Conservation (phyloP, 2,329 filamentous ascomycete species). For the Zelopaecilomyces penicillatus region DNA sequence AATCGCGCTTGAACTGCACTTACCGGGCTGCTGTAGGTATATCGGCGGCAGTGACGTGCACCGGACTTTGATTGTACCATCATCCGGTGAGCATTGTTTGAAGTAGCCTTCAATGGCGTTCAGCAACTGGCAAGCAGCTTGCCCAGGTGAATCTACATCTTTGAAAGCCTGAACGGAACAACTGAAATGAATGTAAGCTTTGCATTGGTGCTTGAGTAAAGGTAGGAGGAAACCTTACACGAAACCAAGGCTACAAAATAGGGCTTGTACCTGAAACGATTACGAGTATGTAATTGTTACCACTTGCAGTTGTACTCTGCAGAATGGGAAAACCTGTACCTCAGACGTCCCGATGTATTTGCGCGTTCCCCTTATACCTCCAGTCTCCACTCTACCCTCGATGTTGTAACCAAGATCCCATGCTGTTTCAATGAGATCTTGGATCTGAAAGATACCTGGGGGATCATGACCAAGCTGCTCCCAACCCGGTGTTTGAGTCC, state of each 20-base stretch:
- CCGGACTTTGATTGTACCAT: constrained; percentile 51
- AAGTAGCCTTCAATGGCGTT: constrained; percentile 69
- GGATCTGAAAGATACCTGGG: constrained; percentile 73
- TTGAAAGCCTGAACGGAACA: constrained; percentile 57
- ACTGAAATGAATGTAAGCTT: constrained; percentile 21
- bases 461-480: constrained; percentile 52
- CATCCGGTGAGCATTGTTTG: constrained; percentile 33
- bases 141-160: constrained; percentile 33
- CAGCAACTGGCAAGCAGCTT: constrained; percentile 48
- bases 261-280: constrained; percentile 58
- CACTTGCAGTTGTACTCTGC: no score
- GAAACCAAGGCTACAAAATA: constrained; percentile 64
- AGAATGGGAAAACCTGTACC: constrained; percentile 34
- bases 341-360: constrained; percentile 96
- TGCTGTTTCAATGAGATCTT: constrained; percentile 77
- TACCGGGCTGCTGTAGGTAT: constrained; percentile 79
- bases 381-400: constrained; percentile 69
- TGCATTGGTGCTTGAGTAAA: neutral
- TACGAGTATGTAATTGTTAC: neutral
- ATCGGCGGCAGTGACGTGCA: constrained; percentile 70
- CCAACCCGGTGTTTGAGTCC: constrained; percentile 45
- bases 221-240: constrained; percentile 35
- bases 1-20: constrained; percentile 5
- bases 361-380: constrained; percentile 76
- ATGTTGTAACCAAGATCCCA: constrained; percentile 82